A percentile compares a stretch with the other conserved stretches of the same genome.
phyloP scores from a whole-genome alignment of 371 early-diverging fungal species.

The Mucor ambiguus region DNA sequence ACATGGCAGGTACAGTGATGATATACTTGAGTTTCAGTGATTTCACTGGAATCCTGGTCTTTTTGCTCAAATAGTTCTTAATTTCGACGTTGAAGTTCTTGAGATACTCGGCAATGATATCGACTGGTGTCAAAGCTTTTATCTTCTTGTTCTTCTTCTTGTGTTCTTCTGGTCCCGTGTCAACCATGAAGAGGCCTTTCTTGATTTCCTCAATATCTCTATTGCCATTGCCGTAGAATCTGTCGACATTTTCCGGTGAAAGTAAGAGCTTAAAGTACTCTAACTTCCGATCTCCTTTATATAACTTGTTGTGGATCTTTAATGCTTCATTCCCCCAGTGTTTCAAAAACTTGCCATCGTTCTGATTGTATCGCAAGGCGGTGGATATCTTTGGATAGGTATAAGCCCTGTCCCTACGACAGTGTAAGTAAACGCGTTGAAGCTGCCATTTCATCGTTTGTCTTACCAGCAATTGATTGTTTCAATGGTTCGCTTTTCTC shows the following conservation, averaged over 20 bases:
- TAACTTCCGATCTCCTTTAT: not conserved
- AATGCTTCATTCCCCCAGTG: not conserved
- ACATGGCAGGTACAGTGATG: slow-evolving; percentile 40
- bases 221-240: slow-evolving; percentile 5
- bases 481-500: not conserved
- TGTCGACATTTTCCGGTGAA: not conserved
- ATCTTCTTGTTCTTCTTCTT: not conserved
- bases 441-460: not conserved
- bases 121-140: not conserved
- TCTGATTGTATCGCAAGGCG: not conserved
- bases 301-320: not conserved
- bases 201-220: not conserved
- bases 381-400: not conserved
- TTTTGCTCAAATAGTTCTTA: not conserved
- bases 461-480: not conserved
- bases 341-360: not conserved
- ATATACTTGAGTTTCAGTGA: not conserved
- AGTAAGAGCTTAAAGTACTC: slow-evolving; percentile 3
- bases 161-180: not conserved
- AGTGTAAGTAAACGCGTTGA: not conserved
- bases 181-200: not conserved
- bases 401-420: not conserved
- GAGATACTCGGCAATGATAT: slow-evolving; percentile 6
- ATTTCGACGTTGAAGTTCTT: not conserved
- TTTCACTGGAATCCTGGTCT: not conserved